These are phyloP conservation scores for Lactuca saligna DNA, from an alignment of 129 eudicot genomes.

Conservation along the genomic window DNA sequence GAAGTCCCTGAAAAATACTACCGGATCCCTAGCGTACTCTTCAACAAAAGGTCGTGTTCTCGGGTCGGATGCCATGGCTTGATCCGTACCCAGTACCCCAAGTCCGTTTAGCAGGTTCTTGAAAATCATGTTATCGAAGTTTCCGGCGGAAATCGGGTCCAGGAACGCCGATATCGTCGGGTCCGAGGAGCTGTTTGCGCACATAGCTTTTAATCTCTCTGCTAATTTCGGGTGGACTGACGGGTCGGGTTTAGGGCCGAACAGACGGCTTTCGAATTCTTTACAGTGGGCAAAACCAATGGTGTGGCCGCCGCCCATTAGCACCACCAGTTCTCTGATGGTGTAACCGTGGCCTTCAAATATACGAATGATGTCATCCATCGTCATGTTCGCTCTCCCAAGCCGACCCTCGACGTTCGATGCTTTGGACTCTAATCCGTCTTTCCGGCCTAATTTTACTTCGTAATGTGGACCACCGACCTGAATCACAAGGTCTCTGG, in stretches of 20 bases:
- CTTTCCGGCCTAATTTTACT: conserved; percentile 55
- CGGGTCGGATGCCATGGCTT: conserved; percentile 49
- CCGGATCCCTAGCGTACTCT: conserved; percentile 48
- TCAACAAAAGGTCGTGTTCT: conserved; percentile 63
- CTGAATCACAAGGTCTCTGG: conserved; percentile 48
- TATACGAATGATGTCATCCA: conserved; percentile 31
- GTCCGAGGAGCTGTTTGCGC: conserved; percentile 48
- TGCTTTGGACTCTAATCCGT: conserved; percentile 46
- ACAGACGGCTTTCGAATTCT: conserved; percentile 49
- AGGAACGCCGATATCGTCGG: conserved; percentile 53
- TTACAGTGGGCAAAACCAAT: conserved; percentile 68
- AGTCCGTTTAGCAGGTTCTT: conserved; percentile 53
- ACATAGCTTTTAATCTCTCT: conserved; percentile 34
- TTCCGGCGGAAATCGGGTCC: conserved; percentile 59
- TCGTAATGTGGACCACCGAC: conserved; percentile 57
- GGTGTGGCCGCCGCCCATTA: conserved; percentile 63
- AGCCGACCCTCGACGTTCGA: conserved; percentile 40
- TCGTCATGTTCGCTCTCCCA: conserved; percentile 40
- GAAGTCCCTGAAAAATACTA: conserved; percentile 52
- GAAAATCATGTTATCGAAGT: conserved; percentile 60
- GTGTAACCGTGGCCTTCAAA: conserved; percentile 40
- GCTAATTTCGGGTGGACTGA: conserved; percentile 47
- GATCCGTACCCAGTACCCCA: conserved; percentile 60
- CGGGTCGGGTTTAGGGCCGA: conserved; percentile 48
- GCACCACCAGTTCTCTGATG: conserved; percentile 55